Evolutionary conservation across 1,284 basidiomycete genomes (phyloP), one percentile per base, ranked within the genome.

Genomic region (Lentinula novae-zelandiae): DNA sequence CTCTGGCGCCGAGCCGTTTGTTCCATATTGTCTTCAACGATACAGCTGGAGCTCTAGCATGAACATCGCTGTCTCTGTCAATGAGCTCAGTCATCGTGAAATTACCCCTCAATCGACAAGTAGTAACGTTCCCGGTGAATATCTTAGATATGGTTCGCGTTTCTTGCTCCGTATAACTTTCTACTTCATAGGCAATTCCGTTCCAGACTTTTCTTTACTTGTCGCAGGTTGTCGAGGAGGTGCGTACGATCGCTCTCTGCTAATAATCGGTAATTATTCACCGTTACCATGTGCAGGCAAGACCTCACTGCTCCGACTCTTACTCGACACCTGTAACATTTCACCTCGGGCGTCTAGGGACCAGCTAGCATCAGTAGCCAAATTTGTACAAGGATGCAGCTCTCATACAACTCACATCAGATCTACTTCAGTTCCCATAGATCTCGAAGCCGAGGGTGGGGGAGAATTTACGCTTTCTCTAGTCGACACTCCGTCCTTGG

Each of bases 401-500:
- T 80, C 82, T 46, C 86, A 85, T 71, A 90, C 88, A 53, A 76
- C 86, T 66, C 81, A 82, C 76, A 81, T 89, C 73, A 82, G 86
- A 67, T 75, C 82, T 64, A 81, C 83, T 68, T 83, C 85, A 62
- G 75, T 90, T 76, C 83, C 89, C 72, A 79, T 90, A 76, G 80
- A 83, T 72, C 71, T 81, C 69, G 80, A 83, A 72, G 67, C 73
- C 70, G 78, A 80, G 66, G 72, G 73, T 20, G 72, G 75, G 2
- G 78, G 77, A 42, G 73, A 80, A 49, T 76, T 91, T 61, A 78
- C 77, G 42, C 84, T 93, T 69, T 84, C 85, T 51, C 82, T 92
- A 67, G 79, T 92, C 70, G 90, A 93, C 75, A 90, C 90, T 1
- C 89, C 89, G 53, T 86, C 89, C 9, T 71, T 92, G 57, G 86